phyloP scores from a whole-genome alignment of 768 basidiomycete species.

The Xerocomus potaroensis region DNA sequence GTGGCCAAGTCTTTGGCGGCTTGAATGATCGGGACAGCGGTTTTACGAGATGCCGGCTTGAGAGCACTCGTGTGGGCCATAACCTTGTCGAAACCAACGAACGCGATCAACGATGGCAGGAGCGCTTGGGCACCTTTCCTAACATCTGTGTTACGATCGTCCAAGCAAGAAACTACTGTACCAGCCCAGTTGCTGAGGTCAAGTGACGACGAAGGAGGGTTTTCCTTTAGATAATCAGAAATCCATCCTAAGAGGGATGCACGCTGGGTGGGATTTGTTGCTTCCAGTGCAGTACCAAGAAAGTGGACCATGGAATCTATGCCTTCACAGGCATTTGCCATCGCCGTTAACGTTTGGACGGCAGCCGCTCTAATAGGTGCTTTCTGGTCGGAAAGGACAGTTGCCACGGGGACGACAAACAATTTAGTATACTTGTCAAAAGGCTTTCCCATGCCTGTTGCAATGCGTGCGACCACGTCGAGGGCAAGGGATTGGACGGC shows the following conservation, averaged over 20 bases:
- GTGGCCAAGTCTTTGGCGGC: slow-evolving; percentile 58
- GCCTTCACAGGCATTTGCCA: slow-evolving; percentile 79
- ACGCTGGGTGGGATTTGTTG: slow-evolving; percentile 83
- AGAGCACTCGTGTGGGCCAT: slow-evolving; percentile 81
- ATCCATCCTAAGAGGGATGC: slow-evolving; percentile 78
- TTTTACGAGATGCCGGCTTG: slow-evolving; percentile 86
- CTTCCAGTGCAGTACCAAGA: slow-evolving; percentile 76
- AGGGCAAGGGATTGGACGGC: slow-evolving; percentile 87
- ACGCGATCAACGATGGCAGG: slow-evolving; percentile 69
- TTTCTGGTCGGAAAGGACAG: slow-evolving; percentile 91
- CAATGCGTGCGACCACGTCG: slow-evolving; percentile 85
- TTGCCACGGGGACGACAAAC: slow-evolving; percentile 71
- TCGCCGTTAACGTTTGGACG: slow-evolving; percentile 72
- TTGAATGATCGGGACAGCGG: slow-evolving; percentile 85
- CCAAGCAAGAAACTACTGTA: slow-evolving; percentile 70
- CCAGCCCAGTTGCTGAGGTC: slow-evolving; percentile 71
- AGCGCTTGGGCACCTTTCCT: slow-evolving; percentile 86
- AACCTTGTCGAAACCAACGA: slow-evolving; percentile 78
- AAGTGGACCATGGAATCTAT: slow-evolving; percentile 79
- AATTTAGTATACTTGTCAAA: slow-evolving; percentile 88
- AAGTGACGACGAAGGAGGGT: slow-evolving; percentile 46
- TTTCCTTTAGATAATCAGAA: slow-evolving; percentile 70
- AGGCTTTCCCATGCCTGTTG: slow-evolving; percentile 90
- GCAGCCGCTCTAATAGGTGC: slow-evolving; percentile 78
- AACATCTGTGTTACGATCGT: slow-evolving; percentile 89